Evolutionary conservation across 306 rosid species (phyloP).

Genomic region (Begonia peltatifolia): DNA sequence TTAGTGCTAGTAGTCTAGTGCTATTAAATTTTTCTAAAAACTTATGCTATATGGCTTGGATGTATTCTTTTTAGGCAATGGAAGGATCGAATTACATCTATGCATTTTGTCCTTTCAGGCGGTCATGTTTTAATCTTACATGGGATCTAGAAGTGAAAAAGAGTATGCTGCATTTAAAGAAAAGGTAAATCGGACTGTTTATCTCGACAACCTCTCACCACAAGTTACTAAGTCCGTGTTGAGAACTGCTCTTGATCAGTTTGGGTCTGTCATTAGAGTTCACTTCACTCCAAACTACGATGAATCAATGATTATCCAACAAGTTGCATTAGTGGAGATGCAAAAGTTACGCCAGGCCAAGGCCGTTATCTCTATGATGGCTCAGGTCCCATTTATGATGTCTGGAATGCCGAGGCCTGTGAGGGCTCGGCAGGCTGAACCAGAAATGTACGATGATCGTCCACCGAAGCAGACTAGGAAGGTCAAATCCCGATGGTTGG

Average conservation of each 20-base stretch:
- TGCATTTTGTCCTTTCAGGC: no score
- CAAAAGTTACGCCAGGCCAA: constrained; percentile 39
- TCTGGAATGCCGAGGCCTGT: constrained; percentile 86
- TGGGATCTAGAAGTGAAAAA: constrained; percentile 34
- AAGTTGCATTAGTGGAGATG: constrained; percentile 59
- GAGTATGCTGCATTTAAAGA: constrained; percentile 50
- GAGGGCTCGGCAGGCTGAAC: constrained; percentile 36
- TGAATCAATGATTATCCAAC: constrained; percentile 32
- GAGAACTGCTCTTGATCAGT: constrained; percentile 56
- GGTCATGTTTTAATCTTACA: constrained; percentile 1
- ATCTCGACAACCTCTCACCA: constrained; percentile 41
- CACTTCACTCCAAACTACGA: constrained; percentile 51
- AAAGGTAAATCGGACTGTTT: constrained; percentile 53
- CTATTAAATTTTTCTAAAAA: no score
- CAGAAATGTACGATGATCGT: constrained; percentile 60
- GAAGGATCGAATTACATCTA: no score
- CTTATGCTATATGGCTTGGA: no score
- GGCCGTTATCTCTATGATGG: constrained; percentile 22
- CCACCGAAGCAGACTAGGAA: constrained; percentile 9
- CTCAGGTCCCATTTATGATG: constrained; percentile 52
- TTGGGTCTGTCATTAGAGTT: constrained; percentile 39
- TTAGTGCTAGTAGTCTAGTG: no score
- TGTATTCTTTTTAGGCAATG: no score
- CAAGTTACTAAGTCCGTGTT: constrained; percentile 65
- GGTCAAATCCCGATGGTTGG: constrained; percentile 36